Conservation (phyloP, 1,284 basidiomycete genomes). For the Sporisorium exsertum region DNA sequence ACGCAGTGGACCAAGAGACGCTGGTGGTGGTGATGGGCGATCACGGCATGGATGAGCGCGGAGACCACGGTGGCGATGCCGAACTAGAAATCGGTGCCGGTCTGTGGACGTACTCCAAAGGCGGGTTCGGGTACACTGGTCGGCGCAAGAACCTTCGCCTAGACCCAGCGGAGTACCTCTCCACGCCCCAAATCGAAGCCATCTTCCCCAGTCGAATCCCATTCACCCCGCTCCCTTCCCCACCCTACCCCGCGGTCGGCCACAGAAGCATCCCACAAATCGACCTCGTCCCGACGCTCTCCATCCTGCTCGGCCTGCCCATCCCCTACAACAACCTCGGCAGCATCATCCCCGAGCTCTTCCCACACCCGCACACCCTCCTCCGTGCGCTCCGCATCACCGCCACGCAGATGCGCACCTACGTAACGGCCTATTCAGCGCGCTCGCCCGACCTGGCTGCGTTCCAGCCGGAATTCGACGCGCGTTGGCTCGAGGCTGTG, state of each 20-base stretch:
- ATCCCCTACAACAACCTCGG: conserved; percentile 97
- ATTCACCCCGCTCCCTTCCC: conserved; percentile 59
- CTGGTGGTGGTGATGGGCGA: conserved; percentile 92
- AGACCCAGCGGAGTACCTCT: conserved; percentile 30
- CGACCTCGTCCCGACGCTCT: conserved; percentile 89
- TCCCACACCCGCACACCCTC: conserved; percentile 72
- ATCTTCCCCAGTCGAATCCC: conserved; percentile 26
- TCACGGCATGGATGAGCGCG: conserved; percentile 95
- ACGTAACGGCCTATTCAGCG: conserved; percentile 80
- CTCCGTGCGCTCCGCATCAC: conserved; percentile 80
- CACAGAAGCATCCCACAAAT: conserved; percentile 88
- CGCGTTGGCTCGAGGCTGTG: conserved; percentile 47
- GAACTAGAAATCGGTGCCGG: conserved; percentile 85
- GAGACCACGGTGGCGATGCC: conserved; percentile 95
- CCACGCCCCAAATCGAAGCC: conserved; percentile 8
- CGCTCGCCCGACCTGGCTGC: conserved; percentile 76
- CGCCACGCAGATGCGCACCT: conserved; percentile 80
- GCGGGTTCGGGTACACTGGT: conserved; percentile 19
- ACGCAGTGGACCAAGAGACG: conserved; percentile 59
- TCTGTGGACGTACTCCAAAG: conserved; percentile 82
- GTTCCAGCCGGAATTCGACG: conserved; percentile 62
- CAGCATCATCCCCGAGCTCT: conserved; percentile 88
- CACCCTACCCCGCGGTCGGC: conserved; percentile 58
- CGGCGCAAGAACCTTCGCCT: background rate
- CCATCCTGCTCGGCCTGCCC: conserved; percentile 89